Evolutionary conservation across 2,329 filamentous ascomycete genomes (phyloP).

Genomic region (Orbilia brochopaga): DNA sequence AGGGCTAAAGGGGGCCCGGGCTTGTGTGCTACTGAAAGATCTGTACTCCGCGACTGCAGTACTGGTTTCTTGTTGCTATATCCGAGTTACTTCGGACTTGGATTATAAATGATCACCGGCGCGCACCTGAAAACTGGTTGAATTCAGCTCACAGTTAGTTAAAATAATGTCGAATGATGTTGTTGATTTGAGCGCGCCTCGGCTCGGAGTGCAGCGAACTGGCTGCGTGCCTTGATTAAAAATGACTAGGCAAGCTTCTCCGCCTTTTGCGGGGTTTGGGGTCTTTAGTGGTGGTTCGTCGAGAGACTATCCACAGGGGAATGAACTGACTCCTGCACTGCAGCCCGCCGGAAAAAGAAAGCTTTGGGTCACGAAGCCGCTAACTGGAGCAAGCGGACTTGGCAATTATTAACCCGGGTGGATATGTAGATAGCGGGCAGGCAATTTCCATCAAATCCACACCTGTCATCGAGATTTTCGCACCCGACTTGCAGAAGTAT

Average conservation of each 20-base stretch:
- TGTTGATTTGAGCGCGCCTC: no score
- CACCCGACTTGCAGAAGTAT: background rate
- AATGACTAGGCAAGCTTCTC: conserved; percentile 51
- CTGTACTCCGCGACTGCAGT: no score
- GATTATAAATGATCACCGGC: no score
- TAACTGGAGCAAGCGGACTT: conserved; percentile 48
- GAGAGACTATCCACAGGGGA: conserved; percentile 16
- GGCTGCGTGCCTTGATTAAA: conserved; percentile 15
- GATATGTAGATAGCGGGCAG: conserved; percentile 42
- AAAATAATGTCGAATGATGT: no score
- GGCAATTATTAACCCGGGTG: conserved; percentile 44
- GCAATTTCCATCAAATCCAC: conserved; percentile 11
- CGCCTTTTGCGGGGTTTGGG: conserved; percentile 51
- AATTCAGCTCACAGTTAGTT: no score
- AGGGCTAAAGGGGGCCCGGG: no score
- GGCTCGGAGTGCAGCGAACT: no score
- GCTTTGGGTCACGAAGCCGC: conserved; percentile 34
- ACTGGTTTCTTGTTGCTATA: no score
- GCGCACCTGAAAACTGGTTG: no score
- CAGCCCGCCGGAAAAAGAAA: conserved; percentile 49
- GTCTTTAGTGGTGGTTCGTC: conserved; percentile 44
- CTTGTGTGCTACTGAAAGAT: no score
- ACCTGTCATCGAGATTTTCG: background rate
- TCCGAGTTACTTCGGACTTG: no score
- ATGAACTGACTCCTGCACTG: background rate